Percentiles rank a stretch among this genome's conserved stretches.
Evolutionary conservation across 257 asterid species (phyloP).

Genomic region (Fraxinus anomala): DNA sequence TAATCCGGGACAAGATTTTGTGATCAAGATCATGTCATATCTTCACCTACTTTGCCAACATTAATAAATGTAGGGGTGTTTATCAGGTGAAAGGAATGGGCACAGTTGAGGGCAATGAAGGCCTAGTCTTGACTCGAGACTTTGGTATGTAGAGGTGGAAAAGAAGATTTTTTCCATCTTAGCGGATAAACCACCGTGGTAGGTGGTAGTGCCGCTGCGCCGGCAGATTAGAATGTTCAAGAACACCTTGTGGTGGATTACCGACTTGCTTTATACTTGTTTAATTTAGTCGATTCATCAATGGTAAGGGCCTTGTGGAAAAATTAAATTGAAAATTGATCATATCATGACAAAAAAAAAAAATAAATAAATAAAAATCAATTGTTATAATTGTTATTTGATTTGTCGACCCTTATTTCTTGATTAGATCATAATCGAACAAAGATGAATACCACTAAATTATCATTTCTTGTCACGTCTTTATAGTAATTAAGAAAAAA

Average conservation of each 20-base stretch:
- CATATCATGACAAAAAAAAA: too few species aligned
- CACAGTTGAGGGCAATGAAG: background rate
- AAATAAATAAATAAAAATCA: too few species aligned
- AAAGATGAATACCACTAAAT: too few species aligned
- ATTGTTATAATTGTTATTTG: too few species aligned
- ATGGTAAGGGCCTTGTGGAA: too few species aligned
- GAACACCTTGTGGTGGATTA: background rate
- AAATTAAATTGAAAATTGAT: too few species aligned
- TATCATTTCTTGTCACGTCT: too few species aligned
- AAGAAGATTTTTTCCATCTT: too few species aligned
- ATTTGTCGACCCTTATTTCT: too few species aligned
- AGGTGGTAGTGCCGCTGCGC: background rate
- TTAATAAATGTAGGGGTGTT: background rate
- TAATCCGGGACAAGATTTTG: background rate
- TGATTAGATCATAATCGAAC: too few species aligned
- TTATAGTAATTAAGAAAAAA: too few species aligned
- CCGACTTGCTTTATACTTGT: background rate
- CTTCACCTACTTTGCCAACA: constrained; percentile 17
- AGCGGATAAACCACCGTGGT: background rate
- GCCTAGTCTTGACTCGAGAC: background rate
- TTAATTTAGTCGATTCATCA: background rate
- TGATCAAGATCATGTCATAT: background rate
- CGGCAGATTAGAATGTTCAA: background rate
- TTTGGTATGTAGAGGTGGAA: background rate
- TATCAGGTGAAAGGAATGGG: constrained; percentile 18